Evolutionary conservation across 2,329 filamentous ascomycete species (phyloP).

Genomic region (Colletotrichum chlorophyti): DNA sequence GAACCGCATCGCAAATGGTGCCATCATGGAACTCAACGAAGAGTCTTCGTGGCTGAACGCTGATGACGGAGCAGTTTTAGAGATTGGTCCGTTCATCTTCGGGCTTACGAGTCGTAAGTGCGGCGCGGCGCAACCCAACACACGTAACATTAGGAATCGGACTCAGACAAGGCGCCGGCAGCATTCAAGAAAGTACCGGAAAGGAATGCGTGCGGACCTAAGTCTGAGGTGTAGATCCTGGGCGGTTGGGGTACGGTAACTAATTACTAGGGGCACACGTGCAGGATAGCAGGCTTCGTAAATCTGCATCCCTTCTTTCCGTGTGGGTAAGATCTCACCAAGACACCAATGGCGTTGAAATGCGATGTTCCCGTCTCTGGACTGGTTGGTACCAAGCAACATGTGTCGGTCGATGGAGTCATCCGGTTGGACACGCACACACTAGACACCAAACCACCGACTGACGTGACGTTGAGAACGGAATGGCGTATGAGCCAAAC

Average conservation of each 20-base stretch:
- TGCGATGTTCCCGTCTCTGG: neutral
- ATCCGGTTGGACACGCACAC: neutral
- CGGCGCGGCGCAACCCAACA: neutral
- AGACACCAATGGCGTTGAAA: constrained; percentile 3
- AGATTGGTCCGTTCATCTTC: neutral
- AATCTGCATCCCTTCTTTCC: neutral
- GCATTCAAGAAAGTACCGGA: constrained; percentile 8
- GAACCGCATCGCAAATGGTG: neutral
- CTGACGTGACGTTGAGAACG: constrained; percentile 10
- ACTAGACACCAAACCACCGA: too few relatives aligned
- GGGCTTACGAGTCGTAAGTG: constrained; percentile 3
- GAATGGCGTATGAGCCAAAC: constrained; percentile 7
- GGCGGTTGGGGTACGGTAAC: neutral
- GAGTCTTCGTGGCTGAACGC: neutral
- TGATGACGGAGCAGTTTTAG: constrained; percentile 22
- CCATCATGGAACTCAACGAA: neutral
- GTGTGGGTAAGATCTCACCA: constrained; percentile 11
- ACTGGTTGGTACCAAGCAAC: neutral
- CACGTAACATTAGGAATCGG: constrained; percentile 21
- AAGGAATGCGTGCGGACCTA: neutral
- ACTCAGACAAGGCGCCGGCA: neutral
- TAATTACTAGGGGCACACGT: too few relatives aligned
- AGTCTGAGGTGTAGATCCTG: neutral
- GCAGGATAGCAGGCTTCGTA: neutral
- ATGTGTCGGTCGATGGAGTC: neutral